phyloP scores from a whole-genome alignment of 2,329 filamentous ascomycete species.

The Macrophomina phaseolina region DNA sequence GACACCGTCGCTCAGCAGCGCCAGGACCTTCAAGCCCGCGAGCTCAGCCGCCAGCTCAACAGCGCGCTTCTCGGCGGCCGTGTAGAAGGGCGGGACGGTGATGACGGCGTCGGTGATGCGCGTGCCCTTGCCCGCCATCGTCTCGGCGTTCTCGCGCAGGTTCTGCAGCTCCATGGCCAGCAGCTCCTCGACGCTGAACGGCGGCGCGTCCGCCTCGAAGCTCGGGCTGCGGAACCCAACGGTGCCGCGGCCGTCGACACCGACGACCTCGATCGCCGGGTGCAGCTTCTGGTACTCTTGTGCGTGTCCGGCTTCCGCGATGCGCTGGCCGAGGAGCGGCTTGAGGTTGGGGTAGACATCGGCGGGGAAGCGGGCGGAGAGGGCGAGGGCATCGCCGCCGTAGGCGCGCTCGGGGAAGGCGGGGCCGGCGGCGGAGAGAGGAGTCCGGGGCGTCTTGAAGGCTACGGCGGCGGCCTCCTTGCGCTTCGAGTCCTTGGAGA shows the following conservation, averaged over 20 bases:
- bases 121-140: slow-evolving; percentile 75
- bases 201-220: slow-evolving; percentile 66
- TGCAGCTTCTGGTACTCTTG: slow-evolving; percentile 76
- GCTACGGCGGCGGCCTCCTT: slow-evolving; percentile 92
- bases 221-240: slow-evolving; percentile 81
- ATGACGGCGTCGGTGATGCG: slow-evolving; percentile 82
- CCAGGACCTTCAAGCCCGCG: slow-evolving; percentile 84
- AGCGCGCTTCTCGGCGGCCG: slow-evolving; percentile 85
- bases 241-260: slow-evolving; percentile 64
- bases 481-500: slow-evolving; percentile 96
- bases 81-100: slow-evolving; percentile 90
- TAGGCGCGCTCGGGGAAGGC: slow-evolving; percentile 90
- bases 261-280: slow-evolving; percentile 75
- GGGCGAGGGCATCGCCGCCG: slow-evolving; percentile 86
- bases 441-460: slow-evolving; percentile 73
- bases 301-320: slow-evolving; percentile 57
- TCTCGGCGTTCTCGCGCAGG: slow-evolving; percentile 86
- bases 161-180: slow-evolving; percentile 96
- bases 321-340: slow-evolving; percentile 78
- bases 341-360: slow-evolving; percentile 97
- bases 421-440: slow-evolving; percentile 62
- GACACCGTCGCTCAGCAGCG: slow-evolving; percentile 84
- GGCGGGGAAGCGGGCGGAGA: slow-evolving; percentile 84
- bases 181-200: slow-evolving; percentile 84
- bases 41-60: slow-evolving; percentile 83